These are phyloP conservation scores for Colletotrichum falcatum DNA, from an alignment of 2,329 filamentous ascomycete genomes.

Conservation along the genomic window DNA sequence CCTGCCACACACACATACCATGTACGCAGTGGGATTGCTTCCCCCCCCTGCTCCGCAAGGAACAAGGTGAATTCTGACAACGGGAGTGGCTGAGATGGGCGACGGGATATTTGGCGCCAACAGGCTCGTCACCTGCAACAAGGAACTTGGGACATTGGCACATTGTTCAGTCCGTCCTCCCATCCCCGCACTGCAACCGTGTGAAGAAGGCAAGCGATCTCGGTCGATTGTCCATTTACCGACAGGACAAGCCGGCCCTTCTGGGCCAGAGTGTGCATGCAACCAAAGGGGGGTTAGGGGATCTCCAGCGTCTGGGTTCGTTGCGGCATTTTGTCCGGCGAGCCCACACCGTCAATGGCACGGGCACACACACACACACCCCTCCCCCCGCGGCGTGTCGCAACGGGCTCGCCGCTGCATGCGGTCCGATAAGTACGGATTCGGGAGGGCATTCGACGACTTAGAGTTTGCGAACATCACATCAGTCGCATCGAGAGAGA, in stretches of 20 bases:
- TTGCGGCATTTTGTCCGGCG: background rate
- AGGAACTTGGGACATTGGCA: too few species aligned
- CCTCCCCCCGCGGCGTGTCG: background rate
- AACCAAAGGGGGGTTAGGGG: background rate
- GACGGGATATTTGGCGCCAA: slow-evolving; percentile 1
- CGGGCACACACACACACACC: too few species aligned
- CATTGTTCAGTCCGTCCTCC: too few species aligned
- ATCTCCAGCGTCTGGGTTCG: background rate
- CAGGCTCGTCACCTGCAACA: background rate
- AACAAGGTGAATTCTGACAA: background rate
- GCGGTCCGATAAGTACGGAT: background rate
- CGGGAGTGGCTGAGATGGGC: slow-evolving; percentile 18
- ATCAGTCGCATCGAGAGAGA: background rate
- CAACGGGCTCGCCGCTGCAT: background rate
- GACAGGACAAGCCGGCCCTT: background rate
- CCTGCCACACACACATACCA: background rate
- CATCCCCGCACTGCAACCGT: background rate
- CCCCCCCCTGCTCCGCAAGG: too few species aligned
- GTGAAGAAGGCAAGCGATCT: background rate
- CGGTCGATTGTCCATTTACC: slow-evolving; percentile 15
- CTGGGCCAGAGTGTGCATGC: too few species aligned
- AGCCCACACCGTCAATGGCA: too few species aligned
- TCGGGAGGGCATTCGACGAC: background rate
- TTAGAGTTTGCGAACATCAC: slow-evolving; percentile 8
- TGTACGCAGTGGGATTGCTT: too few species aligned